Percentiles rank a stretch among this genome's conserved stretches.
These are phyloP conservation scores for Chlamydomonas incerta DNA, from an alignment of 139 green algal species.

Conservation along the genomic window DNA sequence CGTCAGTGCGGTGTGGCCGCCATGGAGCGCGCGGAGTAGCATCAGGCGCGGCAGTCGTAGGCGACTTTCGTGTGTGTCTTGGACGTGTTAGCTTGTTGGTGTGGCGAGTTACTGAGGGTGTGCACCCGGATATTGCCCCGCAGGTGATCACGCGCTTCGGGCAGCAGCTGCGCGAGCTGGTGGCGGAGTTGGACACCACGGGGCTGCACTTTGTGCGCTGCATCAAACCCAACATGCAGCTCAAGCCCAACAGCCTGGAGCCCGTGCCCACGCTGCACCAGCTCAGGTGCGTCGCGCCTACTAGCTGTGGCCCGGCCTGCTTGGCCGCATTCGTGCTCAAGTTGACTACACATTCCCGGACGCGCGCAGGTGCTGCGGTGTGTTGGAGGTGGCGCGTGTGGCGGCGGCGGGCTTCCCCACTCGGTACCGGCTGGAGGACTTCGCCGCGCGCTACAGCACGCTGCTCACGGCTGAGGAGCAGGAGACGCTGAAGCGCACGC, in stretches of 20 bases:
- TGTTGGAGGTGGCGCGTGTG: constrained; percentile 95
- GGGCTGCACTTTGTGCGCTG: constrained; percentile 97
- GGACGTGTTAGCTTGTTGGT: no score
- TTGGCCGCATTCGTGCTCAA: neutral
- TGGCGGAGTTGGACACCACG: constrained; percentile 79
- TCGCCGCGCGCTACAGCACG: constrained; percentile 86
- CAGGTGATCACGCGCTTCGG: constrained; percentile 77
- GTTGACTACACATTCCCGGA: no score
- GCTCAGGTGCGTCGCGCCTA: constrained; percentile 74
- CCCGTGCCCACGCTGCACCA: constrained; percentile 87
- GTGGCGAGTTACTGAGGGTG: no score
- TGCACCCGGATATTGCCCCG: neutral
- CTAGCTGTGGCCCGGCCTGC: neutral
- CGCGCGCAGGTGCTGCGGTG: constrained; percentile 86
- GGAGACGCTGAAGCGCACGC: neutral
- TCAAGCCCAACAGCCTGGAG: constrained; percentile 79
- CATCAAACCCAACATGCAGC: constrained; percentile 94
- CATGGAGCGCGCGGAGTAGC: no score
- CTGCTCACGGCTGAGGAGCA: constrained; percentile 69
- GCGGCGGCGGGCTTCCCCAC: constrained; percentile 93
- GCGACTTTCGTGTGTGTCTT: no score
- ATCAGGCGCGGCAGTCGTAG: no score
- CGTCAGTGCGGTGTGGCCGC: no score
- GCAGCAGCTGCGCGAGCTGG: constrained; percentile 82
- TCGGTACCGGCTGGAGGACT: constrained; percentile 81